Conservation (phyloP, 441 rosid species). For the Macaranga tanarius region DNA sequence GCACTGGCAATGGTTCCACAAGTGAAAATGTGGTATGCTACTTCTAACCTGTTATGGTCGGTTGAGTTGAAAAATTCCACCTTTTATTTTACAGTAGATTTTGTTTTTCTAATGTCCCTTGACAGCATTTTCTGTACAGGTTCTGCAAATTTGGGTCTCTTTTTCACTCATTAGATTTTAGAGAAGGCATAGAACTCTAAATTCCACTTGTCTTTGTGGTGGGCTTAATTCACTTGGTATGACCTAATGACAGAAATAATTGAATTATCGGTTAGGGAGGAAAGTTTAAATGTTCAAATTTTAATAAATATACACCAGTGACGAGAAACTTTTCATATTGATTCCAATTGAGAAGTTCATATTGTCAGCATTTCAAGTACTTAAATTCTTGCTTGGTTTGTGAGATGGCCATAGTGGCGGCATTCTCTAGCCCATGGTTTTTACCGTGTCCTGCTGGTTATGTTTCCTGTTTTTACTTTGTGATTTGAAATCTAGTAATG, state of each 20-base stretch:
- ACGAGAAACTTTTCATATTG: not conserved
- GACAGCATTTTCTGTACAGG: not conserved
- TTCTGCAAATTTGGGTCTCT: not conserved
- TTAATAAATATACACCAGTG: not conserved
- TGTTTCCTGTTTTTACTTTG: not conserved
- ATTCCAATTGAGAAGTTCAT: not conserved
- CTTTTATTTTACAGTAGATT: not conserved
- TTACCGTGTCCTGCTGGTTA: not conserved
- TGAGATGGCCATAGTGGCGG: not conserved
- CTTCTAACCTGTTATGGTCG: slow-evolving; percentile 7
- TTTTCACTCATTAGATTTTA: not conserved
- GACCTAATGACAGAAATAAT: not conserved
- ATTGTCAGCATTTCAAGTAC: not conserved
- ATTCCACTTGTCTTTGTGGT: not conserved
- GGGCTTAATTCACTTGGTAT: not conserved
- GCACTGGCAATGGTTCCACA: slow-evolving; percentile 25
- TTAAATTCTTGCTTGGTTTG: not conserved
- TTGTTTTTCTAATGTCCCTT: not conserved
- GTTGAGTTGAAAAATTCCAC: not conserved
- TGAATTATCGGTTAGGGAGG: not conserved
- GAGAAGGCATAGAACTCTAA: not conserved
- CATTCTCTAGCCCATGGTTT: not conserved
- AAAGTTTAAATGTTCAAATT: not conserved
- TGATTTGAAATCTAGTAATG: slow-evolving; percentile 25
- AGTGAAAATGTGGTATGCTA: slow-evolving; percentile 38